These are phyloP conservation scores for Suillus weaverae DNA, from an alignment of 768 basidiomycete genomes.

Conservation along the genomic window DNA sequence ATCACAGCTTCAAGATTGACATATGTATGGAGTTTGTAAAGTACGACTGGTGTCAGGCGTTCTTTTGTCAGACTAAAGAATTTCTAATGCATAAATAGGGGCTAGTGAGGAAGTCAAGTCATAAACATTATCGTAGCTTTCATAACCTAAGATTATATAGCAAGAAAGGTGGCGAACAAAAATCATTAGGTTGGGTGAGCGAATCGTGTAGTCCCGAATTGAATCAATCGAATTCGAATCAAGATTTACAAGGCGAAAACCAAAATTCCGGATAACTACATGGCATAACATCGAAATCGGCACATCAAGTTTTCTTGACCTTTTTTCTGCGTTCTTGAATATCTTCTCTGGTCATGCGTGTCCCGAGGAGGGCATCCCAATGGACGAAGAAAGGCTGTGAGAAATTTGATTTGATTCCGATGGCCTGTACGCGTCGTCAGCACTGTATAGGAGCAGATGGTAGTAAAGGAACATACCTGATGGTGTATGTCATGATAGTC, in stretches of 20 bases:
- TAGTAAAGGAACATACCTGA: constrained; percentile 49
- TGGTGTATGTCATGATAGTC: constrained; percentile 99
- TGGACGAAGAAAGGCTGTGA: constrained; percentile 92
- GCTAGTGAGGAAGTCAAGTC: neutral
- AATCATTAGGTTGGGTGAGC: neutral
- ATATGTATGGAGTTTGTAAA: neutral
- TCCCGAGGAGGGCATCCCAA: constrained; percentile 84
- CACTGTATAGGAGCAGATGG: neutral
- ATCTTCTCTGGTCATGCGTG: constrained; percentile 71
- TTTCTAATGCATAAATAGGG: neutral
- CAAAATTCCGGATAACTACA: neutral
- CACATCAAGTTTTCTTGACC: constrained; percentile 13
- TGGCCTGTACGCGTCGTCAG: constrained; percentile 18
- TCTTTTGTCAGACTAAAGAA: neutral
- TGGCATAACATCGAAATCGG: neutral
- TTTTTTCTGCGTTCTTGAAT: constrained; percentile 49
- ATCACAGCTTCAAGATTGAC: neutral
- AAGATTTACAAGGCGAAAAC: neutral
- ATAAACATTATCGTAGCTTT: constrained; percentile 3
- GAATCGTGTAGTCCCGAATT: neutral
- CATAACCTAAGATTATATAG: constrained; percentile 1
- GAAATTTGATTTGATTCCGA: constrained; percentile 93
- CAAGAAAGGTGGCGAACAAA: neutral
- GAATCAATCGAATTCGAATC: neutral
- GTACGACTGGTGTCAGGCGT: no score